phyloP scores from a whole-genome alignment of 148 eudicot genomes.

The Chenopodium formosanum region DNA sequence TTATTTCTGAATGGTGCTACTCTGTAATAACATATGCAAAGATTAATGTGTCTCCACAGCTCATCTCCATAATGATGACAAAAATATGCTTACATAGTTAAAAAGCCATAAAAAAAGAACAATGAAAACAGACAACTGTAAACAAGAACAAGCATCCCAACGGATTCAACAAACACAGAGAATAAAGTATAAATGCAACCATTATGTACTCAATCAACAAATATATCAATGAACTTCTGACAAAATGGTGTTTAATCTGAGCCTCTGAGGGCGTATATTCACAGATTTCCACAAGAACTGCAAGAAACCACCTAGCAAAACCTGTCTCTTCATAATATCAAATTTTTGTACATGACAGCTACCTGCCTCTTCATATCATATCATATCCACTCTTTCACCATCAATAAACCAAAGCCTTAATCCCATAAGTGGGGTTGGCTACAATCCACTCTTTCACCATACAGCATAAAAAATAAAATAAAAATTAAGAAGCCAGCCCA shows the following conservation, averaged over 20 bases:
- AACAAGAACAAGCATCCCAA: not conserved
- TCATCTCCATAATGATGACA: not conserved
- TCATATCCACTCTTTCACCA: not conserved
- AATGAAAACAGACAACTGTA: not conserved
- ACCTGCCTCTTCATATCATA: not conserved
- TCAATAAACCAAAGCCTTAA: not conserved
- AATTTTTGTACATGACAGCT: not conserved
- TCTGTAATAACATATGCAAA: constrained; percentile 34
- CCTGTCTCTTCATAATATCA: not conserved
- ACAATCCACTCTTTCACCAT: not conserved
- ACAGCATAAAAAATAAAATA: no score
- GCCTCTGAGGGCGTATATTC: not conserved
- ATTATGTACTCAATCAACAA: not conserved
- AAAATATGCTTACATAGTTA: not conserved
- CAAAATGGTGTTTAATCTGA: not conserved
- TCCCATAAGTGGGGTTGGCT: no score
- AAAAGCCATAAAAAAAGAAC: not conserved
- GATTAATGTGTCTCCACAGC: not conserved
- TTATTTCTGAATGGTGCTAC: constrained; percentile 69
- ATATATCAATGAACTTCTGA: not conserved
- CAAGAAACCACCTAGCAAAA: not conserved
- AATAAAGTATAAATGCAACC: no score
- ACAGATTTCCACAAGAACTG: not conserved
- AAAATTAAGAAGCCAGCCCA: not conserved
- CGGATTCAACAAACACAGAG: not conserved